Evolutionary conservation across 1,284 basidiomycete species (phyloP).

Genomic region (Melanopsichium pennsylvanicum): DNA sequence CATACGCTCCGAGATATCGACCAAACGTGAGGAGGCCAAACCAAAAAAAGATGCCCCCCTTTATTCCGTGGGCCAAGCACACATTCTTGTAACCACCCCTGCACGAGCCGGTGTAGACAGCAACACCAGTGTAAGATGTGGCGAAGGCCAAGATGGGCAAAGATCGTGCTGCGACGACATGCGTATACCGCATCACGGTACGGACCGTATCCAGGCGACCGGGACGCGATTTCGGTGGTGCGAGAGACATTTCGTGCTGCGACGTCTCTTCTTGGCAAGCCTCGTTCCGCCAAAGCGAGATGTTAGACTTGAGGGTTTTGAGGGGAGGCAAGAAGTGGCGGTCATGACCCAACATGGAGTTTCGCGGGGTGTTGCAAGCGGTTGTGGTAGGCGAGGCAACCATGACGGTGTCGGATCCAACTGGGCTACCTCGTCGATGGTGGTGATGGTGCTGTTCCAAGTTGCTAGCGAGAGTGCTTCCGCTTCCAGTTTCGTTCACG

Average conservation of each 20-base stretch:
- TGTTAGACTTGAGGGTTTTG: slow-evolving; percentile 18
- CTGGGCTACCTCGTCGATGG: not conserved
- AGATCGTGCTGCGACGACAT: slow-evolving; percentile 70
- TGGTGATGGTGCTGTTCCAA: slow-evolving; percentile 2
- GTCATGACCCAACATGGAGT: slow-evolving; percentile 26
- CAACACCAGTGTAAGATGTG: slow-evolving; percentile 75
- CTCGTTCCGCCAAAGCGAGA: slow-evolving; percentile 29
- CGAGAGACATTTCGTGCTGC: too few relatives aligned
- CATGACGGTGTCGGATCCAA: slow-evolving; percentile 1
- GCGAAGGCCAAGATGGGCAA: slow-evolving; percentile 77
- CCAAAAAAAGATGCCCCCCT: slow-evolving; percentile 69
- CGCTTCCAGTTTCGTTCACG: slow-evolving; percentile 33
- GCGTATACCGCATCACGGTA: slow-evolving; percentile 29
- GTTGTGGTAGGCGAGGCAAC: slow-evolving; percentile 43
- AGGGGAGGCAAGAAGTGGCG: slow-evolving; percentile 1
- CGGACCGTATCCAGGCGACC: slow-evolving; percentile 14
- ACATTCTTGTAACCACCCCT: slow-evolving; percentile 72
- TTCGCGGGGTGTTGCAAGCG: slow-evolving; percentile 45
- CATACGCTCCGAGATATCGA: slow-evolving; percentile 88
- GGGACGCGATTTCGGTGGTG: slow-evolving; percentile 4
- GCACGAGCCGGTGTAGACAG: slow-evolving; percentile 83
- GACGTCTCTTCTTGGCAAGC: not conserved
- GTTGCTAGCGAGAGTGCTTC: slow-evolving; percentile 22
- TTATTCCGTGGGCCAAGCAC: slow-evolving; percentile 92
- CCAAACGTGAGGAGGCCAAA: slow-evolving; percentile 89